These are phyloP conservation scores for Aspergillus pseudoterreus DNA, from an alignment of 2,329 filamentous ascomycete species.

Conservation along the genomic window DNA sequence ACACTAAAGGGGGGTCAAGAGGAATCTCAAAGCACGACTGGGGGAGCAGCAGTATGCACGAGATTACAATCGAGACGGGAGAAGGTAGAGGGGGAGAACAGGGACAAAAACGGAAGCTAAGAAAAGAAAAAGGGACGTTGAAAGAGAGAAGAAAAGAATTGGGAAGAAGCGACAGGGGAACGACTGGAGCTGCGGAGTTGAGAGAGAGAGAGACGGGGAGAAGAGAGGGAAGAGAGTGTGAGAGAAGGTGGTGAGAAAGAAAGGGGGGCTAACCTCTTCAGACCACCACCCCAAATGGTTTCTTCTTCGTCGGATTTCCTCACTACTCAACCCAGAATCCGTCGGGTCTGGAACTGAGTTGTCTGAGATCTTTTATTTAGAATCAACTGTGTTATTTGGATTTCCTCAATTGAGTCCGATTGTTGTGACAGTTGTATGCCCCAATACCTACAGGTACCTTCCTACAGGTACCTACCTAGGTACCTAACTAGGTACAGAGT, in stretches of 20 bases:
- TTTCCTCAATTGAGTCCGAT: no score
- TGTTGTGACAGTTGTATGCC: no score
- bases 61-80: constrained; percentile 14
- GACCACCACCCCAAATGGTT: neutral
- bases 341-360: no score
- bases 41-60: constrained; percentile 5
- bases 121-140: constrained; percentile 16
- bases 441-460: no score
- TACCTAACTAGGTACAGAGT: no score
- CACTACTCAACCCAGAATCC: neutral
- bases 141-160: constrained; percentile 24
- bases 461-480: no score
- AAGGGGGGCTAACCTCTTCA: constrained; percentile 23
- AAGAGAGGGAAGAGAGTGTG: constrained; percentile 11
- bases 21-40: constrained; percentile 10
- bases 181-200: constrained; percentile 21
- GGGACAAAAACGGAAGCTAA: constrained; percentile 16
- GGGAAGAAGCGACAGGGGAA: constrained; percentile 18
- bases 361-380: no score
- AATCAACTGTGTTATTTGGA: no score
- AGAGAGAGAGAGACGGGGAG: constrained; percentile 16
- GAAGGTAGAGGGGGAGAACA: constrained; percentile 3
- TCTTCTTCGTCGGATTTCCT: neutral
- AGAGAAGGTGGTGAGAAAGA: constrained; percentile 28
- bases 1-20: constrained; percentile 2